Conservation (phyloP, 2,329 filamentous ascomycete genomes). For the Hymenoscyphus occultus region DNA sequence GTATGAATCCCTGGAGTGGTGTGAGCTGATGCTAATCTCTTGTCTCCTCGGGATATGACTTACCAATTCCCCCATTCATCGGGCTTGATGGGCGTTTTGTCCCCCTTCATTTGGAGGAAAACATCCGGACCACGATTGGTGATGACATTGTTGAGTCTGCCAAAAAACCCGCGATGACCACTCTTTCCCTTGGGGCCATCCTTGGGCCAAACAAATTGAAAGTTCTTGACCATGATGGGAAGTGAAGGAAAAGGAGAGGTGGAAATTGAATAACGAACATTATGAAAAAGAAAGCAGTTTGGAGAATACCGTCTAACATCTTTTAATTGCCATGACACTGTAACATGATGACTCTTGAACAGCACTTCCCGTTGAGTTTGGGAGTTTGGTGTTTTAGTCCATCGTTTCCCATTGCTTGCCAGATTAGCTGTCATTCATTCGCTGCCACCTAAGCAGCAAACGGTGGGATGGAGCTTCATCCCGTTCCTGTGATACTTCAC, state of each 20-base stretch:
- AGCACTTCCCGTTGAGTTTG: slow-evolving; percentile 18
- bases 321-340: not conserved
- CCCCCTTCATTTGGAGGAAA: slow-evolving; percentile 34
- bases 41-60: not conserved
- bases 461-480: slow-evolving; percentile 5
- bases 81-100: slow-evolving; percentile 22
- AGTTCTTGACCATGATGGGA: slow-evolving; percentile 11
- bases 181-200: slow-evolving; percentile 29
- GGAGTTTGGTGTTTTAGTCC: slow-evolving; percentile 16
- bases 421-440: slow-evolving; percentile 24
- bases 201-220: slow-evolving; percentile 35
- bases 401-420: slow-evolving; percentile 19
- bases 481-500: not conserved
- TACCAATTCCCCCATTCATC: slow-evolving; percentile 36
- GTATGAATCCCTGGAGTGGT: slow-evolving; percentile 32
- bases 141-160: slow-evolving; percentile 38
- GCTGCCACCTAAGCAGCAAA: slow-evolving; percentile 22
- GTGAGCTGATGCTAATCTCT: not conserved
- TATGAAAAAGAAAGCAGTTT: not conserved
- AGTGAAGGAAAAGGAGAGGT: not conserved
- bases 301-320: not conserved
- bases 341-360: slow-evolving; percentile 20
- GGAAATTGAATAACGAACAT: not conserved
- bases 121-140: slow-evolving; percentile 43
- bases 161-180: slow-evolving; percentile 29